Base-by-base conservation (phyloP, 129 eudicot genomes). In the Flaveria robusta region DNA sequence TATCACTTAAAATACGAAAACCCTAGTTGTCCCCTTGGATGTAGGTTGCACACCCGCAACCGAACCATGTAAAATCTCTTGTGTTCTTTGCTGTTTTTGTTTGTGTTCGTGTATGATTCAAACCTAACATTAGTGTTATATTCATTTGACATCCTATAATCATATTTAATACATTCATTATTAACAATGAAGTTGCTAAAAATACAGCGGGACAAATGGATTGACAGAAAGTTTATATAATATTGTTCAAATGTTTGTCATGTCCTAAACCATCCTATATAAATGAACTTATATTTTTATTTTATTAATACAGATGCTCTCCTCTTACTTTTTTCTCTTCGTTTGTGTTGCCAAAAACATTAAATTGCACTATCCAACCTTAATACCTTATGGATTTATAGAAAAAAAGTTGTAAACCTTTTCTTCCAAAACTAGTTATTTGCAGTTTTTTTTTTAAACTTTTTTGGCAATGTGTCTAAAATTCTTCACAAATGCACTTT, bases 401-500 rank as follows among this genome's bases (percentile, higher is more conserved):
- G 3, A 56, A 52, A 52, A n/a, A 52, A 24, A 18, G 9, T 37
- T 31, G 58, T 60, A 39, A 58, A 22, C n/a, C 6, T 7, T 64
- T 24, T 58, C 19, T 18, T 13, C 11, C 34, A 20, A 20, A 31
- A 20, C 22, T 39, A 3, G 34, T 41, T 11, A 10, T 42, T 59
- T 74, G 24, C 42, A 9, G 70, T 62, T 16, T 12, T 76, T 9
- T 66, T 49, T 76, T 50, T 8, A 49, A n/a, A 16, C 2, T 16
- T 23, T 34, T n/a, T 66, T 16, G 78, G 41, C 68, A 63, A 14
- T 63, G 43, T 29, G 78, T 42, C 59, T 74, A 59, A 59, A 59
- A 1, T 54, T 26, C 41, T 51, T 79, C 37, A 74, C 50, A 55
- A 49, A 26, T 56, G 12, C 15, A 70, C 31, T 79, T 79, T 23